Conservation (phyloP, 1,284 basidiomycete species). For the Apiotrichum domesticum region DNA sequence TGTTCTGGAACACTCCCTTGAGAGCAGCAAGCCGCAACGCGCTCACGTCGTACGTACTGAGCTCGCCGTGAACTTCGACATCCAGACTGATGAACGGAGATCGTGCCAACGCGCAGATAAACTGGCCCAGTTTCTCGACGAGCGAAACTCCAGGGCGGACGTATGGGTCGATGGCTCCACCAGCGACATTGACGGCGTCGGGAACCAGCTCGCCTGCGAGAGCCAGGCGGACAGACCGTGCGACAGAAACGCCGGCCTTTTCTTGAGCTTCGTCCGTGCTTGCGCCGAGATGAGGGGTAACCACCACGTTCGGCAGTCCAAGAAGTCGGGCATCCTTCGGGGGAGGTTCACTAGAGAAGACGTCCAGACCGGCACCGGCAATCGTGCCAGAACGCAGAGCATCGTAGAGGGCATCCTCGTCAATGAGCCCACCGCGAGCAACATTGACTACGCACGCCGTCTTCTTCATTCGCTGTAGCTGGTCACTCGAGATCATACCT, state of each 20-base stretch:
- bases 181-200: conserved; percentile 9
- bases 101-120: conserved; percentile 3
- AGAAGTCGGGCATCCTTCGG: conserved; percentile 2
- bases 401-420: conserved; percentile 48
- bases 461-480: conserved; percentile 46
- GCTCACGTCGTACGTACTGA: background rate
- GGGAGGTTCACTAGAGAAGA: conserved; percentile 28
- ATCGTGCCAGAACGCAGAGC: conserved; percentile 45
- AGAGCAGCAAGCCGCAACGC: conserved; percentile 5
- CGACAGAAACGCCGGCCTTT: conserved; percentile 9
- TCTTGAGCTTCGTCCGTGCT: conserved; percentile 11
- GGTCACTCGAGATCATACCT: conserved; percentile 40
- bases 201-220: conserved; percentile 9
- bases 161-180: conserved; percentile 5
- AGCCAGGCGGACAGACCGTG: conserved; percentile 4
- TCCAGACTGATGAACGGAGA: conserved; percentile 3
- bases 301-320: conserved; percentile 8
- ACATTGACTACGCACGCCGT: conserved; percentile 50
- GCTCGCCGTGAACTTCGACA: conserved; percentile 9
- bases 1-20: conserved; percentile 7
- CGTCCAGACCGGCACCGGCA: conserved; percentile 53
- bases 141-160: conserved; percentile 9
- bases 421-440: conserved; percentile 49
- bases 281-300: conserved; percentile 13
- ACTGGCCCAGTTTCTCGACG: conserved; percentile 10